Evolutionary conservation across 2,329 filamentous ascomycete genomes (phyloP).

Genomic region (Elsinoe necatrix): DNA sequence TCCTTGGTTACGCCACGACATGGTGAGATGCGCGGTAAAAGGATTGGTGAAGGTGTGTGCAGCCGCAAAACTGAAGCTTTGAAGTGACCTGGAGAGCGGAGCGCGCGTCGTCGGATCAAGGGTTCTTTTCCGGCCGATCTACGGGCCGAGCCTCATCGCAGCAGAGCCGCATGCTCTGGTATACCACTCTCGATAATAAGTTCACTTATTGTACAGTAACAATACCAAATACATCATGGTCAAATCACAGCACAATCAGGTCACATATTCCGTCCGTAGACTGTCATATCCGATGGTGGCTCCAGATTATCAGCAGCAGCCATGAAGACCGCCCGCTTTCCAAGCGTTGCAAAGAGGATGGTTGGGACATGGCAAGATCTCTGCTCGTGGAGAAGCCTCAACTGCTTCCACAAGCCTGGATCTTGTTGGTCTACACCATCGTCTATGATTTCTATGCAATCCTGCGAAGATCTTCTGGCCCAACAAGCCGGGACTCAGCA

Average conservation of each 20-base stretch:
- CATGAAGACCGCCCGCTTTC: too few relatives aligned
- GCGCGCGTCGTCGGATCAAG: neutral
- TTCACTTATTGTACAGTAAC: too few relatives aligned
- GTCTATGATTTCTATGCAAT: neutral
- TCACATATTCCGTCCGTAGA: too few relatives aligned
- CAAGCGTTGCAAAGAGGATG: too few relatives aligned
- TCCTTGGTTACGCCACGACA: constrained; percentile 62
- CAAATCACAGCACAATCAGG: too few relatives aligned
- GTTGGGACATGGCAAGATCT: neutral
- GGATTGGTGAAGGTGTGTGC: neutral
- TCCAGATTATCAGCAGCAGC: too few relatives aligned
- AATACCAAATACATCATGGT: too few relatives aligned
- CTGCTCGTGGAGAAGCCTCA: neutral
- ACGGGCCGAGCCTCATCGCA: neutral
- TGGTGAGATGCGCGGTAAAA: constrained; percentile 26
- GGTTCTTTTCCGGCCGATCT: constrained; percentile 2
- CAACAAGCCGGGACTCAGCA: neutral
- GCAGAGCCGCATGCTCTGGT: neutral
- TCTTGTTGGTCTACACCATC: constrained; percentile 1
- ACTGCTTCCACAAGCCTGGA: neutral
- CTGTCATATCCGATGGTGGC: too few relatives aligned
- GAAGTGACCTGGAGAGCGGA: neutral
- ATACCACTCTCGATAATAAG: too few relatives aligned
- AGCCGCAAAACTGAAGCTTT: neutral
- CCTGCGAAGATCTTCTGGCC: neutral